These are phyloP conservation scores for Hypomontagnella monticulosa DNA, from an alignment of 495 filamentous ascomycete genomes.

Conservation along the genomic window DNA sequence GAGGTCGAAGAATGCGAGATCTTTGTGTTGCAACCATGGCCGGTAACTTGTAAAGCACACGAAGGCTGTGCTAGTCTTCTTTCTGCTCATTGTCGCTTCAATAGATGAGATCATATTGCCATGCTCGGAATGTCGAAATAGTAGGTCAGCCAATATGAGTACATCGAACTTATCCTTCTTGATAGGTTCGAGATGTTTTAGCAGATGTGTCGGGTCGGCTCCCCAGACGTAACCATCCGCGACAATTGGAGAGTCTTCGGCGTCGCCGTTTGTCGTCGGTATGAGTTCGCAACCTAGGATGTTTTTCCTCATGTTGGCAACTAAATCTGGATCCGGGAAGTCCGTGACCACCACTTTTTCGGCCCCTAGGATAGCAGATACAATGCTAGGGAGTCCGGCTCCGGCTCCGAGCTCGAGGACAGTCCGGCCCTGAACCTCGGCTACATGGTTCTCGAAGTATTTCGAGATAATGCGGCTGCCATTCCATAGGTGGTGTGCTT, in stretches of 20 bases:
- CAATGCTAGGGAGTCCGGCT: conserved; percentile 83
- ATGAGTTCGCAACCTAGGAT: conserved; percentile 59
- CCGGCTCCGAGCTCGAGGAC: conserved; percentile 92
- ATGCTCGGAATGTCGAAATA: conserved; percentile 91
- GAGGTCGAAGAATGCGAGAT: conserved; percentile 85
- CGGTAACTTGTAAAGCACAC: conserved; percentile 95
- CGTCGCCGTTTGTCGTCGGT: conserved; percentile 17
- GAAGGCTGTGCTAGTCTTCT: conserved; percentile 68
- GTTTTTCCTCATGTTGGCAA: conserved; percentile 79
- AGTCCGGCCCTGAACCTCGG: conserved; percentile 66
- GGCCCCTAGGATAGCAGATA: conserved; percentile 77
- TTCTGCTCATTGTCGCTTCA: conserved; percentile 65
- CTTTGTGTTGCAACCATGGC: conserved; percentile 86
- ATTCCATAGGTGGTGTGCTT: conserved; percentile 94
- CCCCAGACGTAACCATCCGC: conserved; percentile 86
- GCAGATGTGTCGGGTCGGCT: conserved; percentile 59
- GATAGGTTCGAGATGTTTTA: conserved; percentile 56
- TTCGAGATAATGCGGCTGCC: conserved; percentile 76
- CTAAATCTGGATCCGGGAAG: conserved; percentile 82
- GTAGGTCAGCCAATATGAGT: conserved; percentile 84
- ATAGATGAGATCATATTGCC: conserved; percentile 76
- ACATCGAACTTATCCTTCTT: conserved; percentile 70
- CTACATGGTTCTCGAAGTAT: conserved; percentile 75
- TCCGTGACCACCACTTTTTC: conserved; percentile 80
- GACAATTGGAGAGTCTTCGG: conserved; percentile 48